Conservation (phyloP, 768 basidiomycete species). For the Hygrocybe punicea region DNA sequence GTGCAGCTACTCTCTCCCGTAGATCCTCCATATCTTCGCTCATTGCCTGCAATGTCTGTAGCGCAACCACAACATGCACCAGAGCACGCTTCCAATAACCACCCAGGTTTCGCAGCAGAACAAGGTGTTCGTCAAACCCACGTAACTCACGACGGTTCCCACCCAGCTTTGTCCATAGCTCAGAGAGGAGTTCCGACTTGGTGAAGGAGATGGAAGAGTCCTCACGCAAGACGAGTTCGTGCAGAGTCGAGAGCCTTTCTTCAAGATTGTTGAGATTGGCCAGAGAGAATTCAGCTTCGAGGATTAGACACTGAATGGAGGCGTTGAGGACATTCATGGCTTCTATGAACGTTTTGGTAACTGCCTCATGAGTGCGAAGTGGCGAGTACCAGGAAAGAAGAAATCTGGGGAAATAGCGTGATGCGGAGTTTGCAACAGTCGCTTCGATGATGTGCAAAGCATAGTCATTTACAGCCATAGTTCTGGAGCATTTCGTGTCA, state of each 20-base stretch:
- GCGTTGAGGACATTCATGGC: conserved; percentile 59
- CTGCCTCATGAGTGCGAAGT: conserved; percentile 39
- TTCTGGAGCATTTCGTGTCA: conserved; percentile 35
- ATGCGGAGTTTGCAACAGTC: conserved; percentile 36
- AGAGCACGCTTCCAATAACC: conserved; percentile 59
- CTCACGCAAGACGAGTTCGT: conserved; percentile 61
- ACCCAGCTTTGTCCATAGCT: conserved; percentile 69
- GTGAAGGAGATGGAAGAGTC: conserved; percentile 43
- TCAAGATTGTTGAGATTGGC: conserved; percentile 61
- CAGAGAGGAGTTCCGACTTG: conserved; percentile 53
- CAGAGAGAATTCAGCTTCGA: conserved; percentile 61
- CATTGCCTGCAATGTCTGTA: conserved; percentile 61
- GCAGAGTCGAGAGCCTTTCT: conserved; percentile 51
- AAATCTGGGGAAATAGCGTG: conserved; percentile 31
- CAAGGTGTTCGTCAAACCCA: conserved; percentile 49
- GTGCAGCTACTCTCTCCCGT: conserved; percentile 66
- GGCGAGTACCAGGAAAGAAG: conserved; percentile 41
- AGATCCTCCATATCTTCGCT: conserved; percentile 75
- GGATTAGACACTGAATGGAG: conserved; percentile 52
- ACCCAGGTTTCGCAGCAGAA: conserved; percentile 52
- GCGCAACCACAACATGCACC: conserved; percentile 61
- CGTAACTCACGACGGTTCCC: conserved; percentile 51
- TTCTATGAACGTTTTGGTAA: conserved; percentile 53
- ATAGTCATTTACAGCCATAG: conserved; percentile 71
- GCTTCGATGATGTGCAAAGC: conserved; percentile 57